Base-by-base conservation (phyloP, 352 stramenopile species). In the Phytophthora pistaciae region DNA sequence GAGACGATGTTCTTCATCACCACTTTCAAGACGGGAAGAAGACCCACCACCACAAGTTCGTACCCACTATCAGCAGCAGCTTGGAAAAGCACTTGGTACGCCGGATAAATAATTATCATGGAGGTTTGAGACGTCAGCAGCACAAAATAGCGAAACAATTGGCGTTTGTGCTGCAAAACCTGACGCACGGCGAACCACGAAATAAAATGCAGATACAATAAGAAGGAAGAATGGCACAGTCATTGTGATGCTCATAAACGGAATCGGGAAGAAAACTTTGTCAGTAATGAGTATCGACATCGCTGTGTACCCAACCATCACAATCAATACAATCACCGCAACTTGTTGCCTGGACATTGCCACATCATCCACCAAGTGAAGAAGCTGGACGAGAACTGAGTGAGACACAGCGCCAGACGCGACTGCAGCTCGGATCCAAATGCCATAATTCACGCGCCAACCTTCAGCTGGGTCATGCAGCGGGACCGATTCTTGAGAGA, bases 11-110 rank as follows among this genome's bases (percentile, higher is more conserved):
- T 70, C 14, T 64, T 68, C 56, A 68, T 66, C 27, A 29, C 27
- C 27, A 29, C 10, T 20, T 72, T 69, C 5, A 78, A n/a, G 6
- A 67, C 27, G 3, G 65, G 61, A 10, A 74, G 40, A 0, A 74
- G n/a, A 1, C 44, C 18, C 10, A 74, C 11, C 2, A 68, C 60
- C 9, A 44, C 5, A 3, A 70, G 25, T 20, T 77, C 66, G 10
- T 66, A 65, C 0, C 49, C 46, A 16, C 25, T 46, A 4, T 50
- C 33, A 27, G 38, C 56, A n/a, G 64, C 54, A 36, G 13, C 56
- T 7, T 57, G 23, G n/a, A 76, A 72, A 3, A 68, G 25, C 3
- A 65, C 54, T 8, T 67, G 64, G 56, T 73, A 77, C 2, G 38
- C 38, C 10, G 64, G 66, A 18, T 77, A 77, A 5, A 70, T 54